These are phyloP conservation scores for Vitis riparia DNA, from an alignment of 164 flowering plant genomes.

Conservation along the genomic window DNA sequence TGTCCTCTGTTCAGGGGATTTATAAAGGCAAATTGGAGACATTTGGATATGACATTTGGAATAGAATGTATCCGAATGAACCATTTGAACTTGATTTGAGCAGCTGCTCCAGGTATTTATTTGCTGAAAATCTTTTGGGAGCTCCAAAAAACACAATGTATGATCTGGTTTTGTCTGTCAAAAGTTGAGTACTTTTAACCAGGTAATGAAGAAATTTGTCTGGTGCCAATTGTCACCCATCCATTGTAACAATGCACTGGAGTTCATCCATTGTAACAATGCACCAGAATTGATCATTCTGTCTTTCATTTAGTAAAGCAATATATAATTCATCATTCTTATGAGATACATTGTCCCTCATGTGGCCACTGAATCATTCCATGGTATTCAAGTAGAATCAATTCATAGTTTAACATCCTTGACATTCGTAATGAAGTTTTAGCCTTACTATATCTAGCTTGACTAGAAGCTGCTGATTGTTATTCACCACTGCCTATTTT, in stretches of 20 bases:
- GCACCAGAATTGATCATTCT: no score
- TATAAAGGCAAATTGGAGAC: conserved; percentile 41
- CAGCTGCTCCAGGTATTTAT: conserved; percentile 8
- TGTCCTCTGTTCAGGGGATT: conserved; percentile 45
- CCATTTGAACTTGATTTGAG: conserved; percentile 49
- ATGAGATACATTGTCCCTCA: no score
- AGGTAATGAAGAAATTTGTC: conserved; percentile 36
- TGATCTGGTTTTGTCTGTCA: conserved; percentile 61
- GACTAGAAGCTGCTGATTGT: neutral
- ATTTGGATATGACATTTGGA: conserved; percentile 60
- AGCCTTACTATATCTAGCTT: neutral
- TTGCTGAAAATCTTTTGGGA: conserved; percentile 8
- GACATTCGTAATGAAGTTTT: neutral
- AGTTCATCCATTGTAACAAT: no score
- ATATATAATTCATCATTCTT: no score
- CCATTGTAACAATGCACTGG: neutral
- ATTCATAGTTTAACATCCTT: neutral
- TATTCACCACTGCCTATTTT: no score
- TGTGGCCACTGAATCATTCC: no score
- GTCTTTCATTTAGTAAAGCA: no score
- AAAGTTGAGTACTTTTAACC: conserved; percentile 62
- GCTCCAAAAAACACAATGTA: conserved; percentile 34
- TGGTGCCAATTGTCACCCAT: no score
- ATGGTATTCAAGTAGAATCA: no score
- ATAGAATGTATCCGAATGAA: conserved; percentile 48